phyloP scores from a whole-genome alignment of 169 alveolate genomes.

The Plasmodium blacklocki region DNA sequence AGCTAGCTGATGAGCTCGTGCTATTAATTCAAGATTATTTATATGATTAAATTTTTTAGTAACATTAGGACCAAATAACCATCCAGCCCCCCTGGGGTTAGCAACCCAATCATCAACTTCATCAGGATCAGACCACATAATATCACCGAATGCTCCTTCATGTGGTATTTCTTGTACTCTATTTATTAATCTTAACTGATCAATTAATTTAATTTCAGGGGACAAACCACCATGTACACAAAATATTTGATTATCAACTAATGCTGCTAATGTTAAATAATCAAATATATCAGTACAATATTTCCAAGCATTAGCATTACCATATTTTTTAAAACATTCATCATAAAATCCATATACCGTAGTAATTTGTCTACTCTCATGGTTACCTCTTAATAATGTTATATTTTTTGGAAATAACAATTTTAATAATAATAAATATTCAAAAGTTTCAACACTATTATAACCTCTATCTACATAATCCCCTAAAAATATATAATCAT shows the following conservation, averaged over 20 bases:
- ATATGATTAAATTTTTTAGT: slow-evolving; percentile 94
- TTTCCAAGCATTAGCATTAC: slow-evolving; percentile 98
- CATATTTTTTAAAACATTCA: slow-evolving; percentile 99
- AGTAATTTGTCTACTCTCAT: slow-evolving; percentile 98
- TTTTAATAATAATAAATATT: slow-evolving; percentile 96
- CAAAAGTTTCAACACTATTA: slow-evolving; percentile 98
- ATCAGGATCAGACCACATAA: slow-evolving; percentile 99
- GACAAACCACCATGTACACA: slow-evolving; percentile 99
- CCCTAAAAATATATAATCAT: slow-evolving; percentile 98
- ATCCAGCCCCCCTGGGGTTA: slow-evolving; percentile 99
- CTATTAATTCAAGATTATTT: slow-evolving; percentile 96
- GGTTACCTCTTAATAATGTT: slow-evolving; percentile 98
- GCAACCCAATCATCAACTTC: slow-evolving; percentile 99
- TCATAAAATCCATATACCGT: slow-evolving; percentile 99
- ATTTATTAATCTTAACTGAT: slow-evolving; percentile 95
- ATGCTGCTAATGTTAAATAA: slow-evolving; percentile 97
- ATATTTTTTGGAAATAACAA: slow-evolving; percentile 97
- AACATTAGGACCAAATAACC: slow-evolving; percentile 98
- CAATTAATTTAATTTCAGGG: slow-evolving; percentile 94
- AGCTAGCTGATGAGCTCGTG: slow-evolving; percentile 99
- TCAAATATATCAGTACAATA: slow-evolving; percentile 99
- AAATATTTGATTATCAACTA: slow-evolving; percentile 96
- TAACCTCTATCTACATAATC: slow-evolving; percentile 99
- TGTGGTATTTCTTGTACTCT: slow-evolving; percentile 99
- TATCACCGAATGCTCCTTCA: slow-evolving; percentile 99